Percentiles rank a stretch among this genome's conserved stretches.
Evolutionary conservation across 2,329 filamentous ascomycete genomes (phyloP).

Genomic region (Apiospora rasikravindrae): DNA sequence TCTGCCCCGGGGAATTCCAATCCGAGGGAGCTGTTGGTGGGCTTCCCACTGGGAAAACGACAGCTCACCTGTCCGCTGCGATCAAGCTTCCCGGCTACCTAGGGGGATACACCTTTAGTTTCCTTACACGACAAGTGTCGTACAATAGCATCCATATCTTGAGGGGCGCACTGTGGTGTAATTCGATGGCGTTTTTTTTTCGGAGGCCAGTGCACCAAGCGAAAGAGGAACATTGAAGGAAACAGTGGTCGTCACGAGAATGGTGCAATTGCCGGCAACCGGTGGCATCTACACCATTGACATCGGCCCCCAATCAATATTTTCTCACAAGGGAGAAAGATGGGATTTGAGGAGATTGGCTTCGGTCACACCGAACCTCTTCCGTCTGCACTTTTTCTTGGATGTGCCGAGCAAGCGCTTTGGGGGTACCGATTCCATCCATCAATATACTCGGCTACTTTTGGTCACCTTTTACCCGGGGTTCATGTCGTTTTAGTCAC

Average conservation of each 20-base stretch:
- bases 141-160: neutral
- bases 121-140: constrained; percentile 9
- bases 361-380: neutral
- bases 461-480: constrained; percentile 5
- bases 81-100: constrained; percentile 1
- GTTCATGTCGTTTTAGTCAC: constrained; percentile 4
- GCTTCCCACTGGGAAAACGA: constrained; percentile 11
- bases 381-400: neutral
- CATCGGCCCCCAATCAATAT: neutral
- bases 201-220: neutral
- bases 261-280: constrained; percentile 13
- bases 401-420: neutral
- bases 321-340: neutral
- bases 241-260: constrained; percentile 1
- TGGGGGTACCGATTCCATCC: neutral
- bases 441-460: constrained; percentile 1
- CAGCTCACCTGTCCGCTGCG: constrained; percentile 11
- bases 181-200: neutral
- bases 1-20: neutral
- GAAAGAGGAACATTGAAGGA: neutral
- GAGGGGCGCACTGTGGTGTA: constrained; percentile 10
- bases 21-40: neutral
- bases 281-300: neutral
- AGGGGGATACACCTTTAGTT: neutral
- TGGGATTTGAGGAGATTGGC: neutral